Evolutionary conservation across 108 stramenopile species (phyloP), one percentile per base, ranked within the genome.

Genomic region (Cyclostephanos tholiformis): DNA sequence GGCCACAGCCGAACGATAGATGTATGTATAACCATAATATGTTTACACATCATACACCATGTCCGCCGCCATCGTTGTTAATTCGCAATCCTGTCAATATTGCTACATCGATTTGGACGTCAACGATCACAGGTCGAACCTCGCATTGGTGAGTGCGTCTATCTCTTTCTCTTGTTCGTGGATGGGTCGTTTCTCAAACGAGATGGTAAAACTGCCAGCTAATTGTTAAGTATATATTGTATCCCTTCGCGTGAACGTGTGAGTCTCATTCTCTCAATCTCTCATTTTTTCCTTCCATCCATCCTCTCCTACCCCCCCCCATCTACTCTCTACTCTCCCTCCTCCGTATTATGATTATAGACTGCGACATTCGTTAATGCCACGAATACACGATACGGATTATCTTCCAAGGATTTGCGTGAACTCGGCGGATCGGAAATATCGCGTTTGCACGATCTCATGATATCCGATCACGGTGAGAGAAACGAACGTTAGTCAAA

Each of bases 331-430:
- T n/a, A n/a, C n/a, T n/a, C 26, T 9, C 58, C 1, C 59, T 2
- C 35, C 16, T 12, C 39, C 56, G 19, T 38, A 22, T 16, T 29
- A 17, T 9, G 48, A 25, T 26, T 4, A 0, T 32, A 74, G 74
- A 62, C 89, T 10, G 95, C 95, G 2, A 89, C 90, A 19, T 96
- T 96, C 85, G 91, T 93, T 2, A 72, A 90, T 75, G 87, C 89
- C 20, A 93, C 92, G 20, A 79, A 92, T 63, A 65, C 87, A 5
- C 72, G 91, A 0, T 96, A 93, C 76, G 95, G 95, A 8, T 87
- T 93, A 56, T 80, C 83, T 2, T 85, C 85, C 23, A 82, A 84
- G 56, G 85, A 93, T 69, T 60, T 96, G 13, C 71, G 84, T 1
- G 38, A 39, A 11, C 71, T 93, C 32, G 95, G 95, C 14, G 95